These are phyloP conservation scores for Pseudozyma hubeiensis DNA, from an alignment of 1,284 basidiomycete species.

Conservation along the genomic window DNA sequence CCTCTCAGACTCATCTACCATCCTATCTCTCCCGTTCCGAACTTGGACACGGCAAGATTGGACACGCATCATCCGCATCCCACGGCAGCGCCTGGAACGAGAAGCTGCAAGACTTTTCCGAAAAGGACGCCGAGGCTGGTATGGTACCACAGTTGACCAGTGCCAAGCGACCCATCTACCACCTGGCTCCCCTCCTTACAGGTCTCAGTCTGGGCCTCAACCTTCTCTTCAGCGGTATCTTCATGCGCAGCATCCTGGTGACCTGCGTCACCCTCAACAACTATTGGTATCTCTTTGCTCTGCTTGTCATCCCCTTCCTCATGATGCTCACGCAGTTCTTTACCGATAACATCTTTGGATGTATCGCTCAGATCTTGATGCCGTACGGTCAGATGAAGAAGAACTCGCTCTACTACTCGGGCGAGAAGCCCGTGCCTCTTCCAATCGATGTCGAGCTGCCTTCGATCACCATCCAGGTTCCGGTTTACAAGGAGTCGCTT, in stretches of 20 bases:
- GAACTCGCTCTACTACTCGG: slow-evolving; percentile 70
- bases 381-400: slow-evolving; percentile 77
- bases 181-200: slow-evolving; percentile 82
- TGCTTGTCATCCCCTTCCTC: slow-evolving; percentile 76
- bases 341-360: slow-evolving; percentile 74
- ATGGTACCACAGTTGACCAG: slow-evolving; percentile 16
- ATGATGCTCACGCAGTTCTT: slow-evolving; percentile 78
- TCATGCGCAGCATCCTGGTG: slow-evolving; percentile 76
- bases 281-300: slow-evolving; percentile 74
- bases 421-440: slow-evolving; percentile 72
- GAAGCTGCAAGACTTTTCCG: slow-evolving; percentile 14
- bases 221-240: slow-evolving; percentile 72
- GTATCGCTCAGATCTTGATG: slow-evolving; percentile 35
- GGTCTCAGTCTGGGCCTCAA: slow-evolving; percentile 75
- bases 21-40: slow-evolving; percentile 22
- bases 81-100: slow-evolving; percentile 12
- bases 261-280: slow-evolving; percentile 78
- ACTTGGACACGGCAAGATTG: slow-evolving; percentile 22
- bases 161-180: slow-evolving; percentile 73
- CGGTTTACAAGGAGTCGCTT: slow-evolving; percentile 77
- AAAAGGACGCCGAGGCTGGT: slow-evolving; percentile 26
- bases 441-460: slow-evolving; percentile 79
- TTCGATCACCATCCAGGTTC: slow-evolving; percentile 81
- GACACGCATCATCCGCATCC: slow-evolving; percentile 11
- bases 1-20: slow-evolving; percentile 15